Evolutionary conservation across 192 early-diverging fungal genomes (phyloP).

Genomic region (Backusella morwellensis): DNA sequence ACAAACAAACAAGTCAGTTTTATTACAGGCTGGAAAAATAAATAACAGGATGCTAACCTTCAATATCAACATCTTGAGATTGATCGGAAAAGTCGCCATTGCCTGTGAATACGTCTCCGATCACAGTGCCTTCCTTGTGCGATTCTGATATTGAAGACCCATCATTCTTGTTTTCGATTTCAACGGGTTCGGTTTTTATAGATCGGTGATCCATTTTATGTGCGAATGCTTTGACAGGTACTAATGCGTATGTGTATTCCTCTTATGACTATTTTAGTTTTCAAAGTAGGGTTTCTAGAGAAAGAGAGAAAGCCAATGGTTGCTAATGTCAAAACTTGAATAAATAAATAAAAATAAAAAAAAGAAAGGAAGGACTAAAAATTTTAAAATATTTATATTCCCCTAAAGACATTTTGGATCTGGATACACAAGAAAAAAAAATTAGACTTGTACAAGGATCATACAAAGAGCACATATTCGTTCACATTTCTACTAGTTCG

Average conservation of each 20-base stretch:
- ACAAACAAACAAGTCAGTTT: constrained; percentile 1
- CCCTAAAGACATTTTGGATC: background rate
- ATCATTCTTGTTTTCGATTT: background rate
- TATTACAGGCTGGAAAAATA: background rate
- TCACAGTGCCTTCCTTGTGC: background rate
- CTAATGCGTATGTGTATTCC: background rate
- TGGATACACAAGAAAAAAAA: constrained; percentile 6
- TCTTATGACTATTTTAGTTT: background rate
- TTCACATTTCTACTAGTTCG: background rate
- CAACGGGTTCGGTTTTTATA: background rate
- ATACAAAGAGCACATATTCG: background rate
- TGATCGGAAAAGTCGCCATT: background rate
- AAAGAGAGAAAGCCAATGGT: background rate
- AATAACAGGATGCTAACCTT: background rate
- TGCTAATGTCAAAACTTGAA: background rate
- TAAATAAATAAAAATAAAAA: background rate
- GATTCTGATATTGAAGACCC: background rate
- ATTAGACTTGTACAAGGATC: background rate
- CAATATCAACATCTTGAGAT: background rate
- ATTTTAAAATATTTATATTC: background rate
- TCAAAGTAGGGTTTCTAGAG: background rate
- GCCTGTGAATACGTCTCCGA: background rate
- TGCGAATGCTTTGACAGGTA: background rate
- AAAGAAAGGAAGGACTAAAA: background rate
- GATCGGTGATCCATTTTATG: background rate